These are phyloP conservation scores for Moniliella sp. DNA, from an alignment of 1,284 basidiomycete species.

Conservation along the genomic window DNA sequence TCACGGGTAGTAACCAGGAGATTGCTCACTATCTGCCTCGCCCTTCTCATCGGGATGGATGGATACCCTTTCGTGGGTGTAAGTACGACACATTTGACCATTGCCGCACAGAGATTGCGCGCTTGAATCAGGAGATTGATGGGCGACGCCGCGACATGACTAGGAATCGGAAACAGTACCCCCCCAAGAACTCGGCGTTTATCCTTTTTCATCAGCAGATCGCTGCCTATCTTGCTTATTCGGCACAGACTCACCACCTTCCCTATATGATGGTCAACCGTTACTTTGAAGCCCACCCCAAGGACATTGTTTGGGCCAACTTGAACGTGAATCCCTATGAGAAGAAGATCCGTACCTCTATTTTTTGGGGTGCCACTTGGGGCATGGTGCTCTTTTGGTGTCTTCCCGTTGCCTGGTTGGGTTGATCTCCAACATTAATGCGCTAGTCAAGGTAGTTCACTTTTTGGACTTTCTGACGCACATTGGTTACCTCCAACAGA, in stretches of 20 bases:
- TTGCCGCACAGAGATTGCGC: constrained; percentile 45
- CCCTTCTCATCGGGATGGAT: constrained; percentile 51
- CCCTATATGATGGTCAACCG: constrained; percentile 21
- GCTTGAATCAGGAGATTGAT: constrained; percentile 40
- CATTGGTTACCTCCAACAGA: constrained; percentile 52
- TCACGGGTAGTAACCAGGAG: constrained; percentile 2
- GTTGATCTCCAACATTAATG: constrained; percentile 58
- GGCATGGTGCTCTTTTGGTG: constrained; percentile 48
- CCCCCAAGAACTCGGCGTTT: constrained; percentile 44
- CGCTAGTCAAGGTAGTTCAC: too few relatives aligned
- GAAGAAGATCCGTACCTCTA: constrained; percentile 41
- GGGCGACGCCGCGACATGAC: constrained; percentile 46
- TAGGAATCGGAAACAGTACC: constrained; percentile 39
- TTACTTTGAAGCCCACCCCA: constrained; percentile 20
- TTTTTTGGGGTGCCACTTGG: constrained; percentile 39
- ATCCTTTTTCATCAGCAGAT: constrained; percentile 75
- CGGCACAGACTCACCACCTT: constrained; percentile 14
- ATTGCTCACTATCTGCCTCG: constrained; percentile 35
- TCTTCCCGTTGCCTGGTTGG: constrained; percentile 50
- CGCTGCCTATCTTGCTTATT: constrained; percentile 38
- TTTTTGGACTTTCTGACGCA: too few relatives aligned
- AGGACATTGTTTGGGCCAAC: constrained; percentile 74
- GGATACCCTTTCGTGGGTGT: constrained; percentile 45
- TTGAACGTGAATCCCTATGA: constrained; percentile 72
- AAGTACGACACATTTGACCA: constrained; percentile 67